Percentiles rank a stretch among this genome's conserved stretches.
Conservation (phyloP, 257 asterid species). For the Fraxinus anomala region DNA sequence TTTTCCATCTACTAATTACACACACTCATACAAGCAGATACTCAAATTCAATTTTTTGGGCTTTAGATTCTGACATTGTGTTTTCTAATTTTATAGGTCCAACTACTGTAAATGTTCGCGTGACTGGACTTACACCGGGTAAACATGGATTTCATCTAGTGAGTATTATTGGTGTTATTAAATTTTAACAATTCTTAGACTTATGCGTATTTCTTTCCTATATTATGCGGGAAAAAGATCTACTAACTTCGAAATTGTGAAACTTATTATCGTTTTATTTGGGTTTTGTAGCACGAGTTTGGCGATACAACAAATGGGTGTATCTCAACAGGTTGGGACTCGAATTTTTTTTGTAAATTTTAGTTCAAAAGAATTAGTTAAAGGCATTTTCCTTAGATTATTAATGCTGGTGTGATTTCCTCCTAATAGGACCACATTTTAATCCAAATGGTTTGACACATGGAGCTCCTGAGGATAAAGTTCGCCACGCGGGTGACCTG, state of each 20-base stretch:
- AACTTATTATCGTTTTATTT: conserved; percentile 23
- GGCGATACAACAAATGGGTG: conserved; percentile 99
- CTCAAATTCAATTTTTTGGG: background rate
- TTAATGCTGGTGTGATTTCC: conserved; percentile 1
- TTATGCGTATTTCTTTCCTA: background rate
- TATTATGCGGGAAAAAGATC: background rate
- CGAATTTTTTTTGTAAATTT: conserved; percentile 2
- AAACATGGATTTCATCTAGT: conserved; percentile 94
- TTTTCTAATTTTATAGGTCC: conserved; percentile 55
- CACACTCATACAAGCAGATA: background rate
- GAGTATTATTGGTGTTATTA: conserved; percentile 26
- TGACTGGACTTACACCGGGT: conserved; percentile 91
- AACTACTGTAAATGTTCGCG: conserved; percentile 75
- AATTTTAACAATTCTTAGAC: background rate
- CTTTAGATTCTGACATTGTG: conserved; percentile 23
- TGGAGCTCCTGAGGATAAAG: conserved; percentile 91
- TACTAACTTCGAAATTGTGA: conserved; percentile 2
- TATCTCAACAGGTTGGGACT: conserved; percentile 82
- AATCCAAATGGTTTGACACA: conserved; percentile 81
- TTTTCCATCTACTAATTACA: conserved; percentile 14
- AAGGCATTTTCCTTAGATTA: conserved; percentile 1
- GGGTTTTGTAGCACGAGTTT: conserved; percentile 71
- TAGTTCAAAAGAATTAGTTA: conserved; percentile 9
- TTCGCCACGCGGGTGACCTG: conserved; percentile 99
- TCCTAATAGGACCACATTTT: conserved; percentile 77